Evolutionary conservation across 2,329 filamentous ascomycete species (phyloP).

Genomic region (Mollisia scopiformis): DNA sequence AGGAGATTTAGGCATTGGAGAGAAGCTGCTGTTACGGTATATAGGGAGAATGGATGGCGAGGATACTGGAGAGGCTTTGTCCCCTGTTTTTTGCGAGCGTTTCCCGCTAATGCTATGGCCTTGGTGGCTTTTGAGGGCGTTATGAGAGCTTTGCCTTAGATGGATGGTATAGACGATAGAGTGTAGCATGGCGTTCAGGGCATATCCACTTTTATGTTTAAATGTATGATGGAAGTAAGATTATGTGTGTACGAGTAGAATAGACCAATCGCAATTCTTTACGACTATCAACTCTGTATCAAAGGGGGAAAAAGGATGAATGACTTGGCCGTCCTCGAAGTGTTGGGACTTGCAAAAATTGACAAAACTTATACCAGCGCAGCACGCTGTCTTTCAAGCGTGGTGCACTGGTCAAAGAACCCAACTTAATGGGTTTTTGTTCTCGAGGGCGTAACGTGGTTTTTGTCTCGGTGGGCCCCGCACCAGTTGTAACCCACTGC

Average conservation of each 20-base stretch:
- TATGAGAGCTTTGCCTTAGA: conserved; percentile 63
- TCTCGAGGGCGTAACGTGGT: too few species aligned
- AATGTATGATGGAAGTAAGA: conserved; percentile 9
- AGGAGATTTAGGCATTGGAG: conserved; percentile 76
- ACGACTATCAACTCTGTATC: too few species aligned
- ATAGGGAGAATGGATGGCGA: conserved; percentile 71
- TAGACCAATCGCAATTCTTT: conserved; percentile 20
- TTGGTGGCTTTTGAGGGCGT: conserved; percentile 91
- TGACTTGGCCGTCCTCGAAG: too few species aligned
- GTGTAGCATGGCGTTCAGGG: not conserved
- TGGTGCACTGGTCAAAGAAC: too few species aligned
- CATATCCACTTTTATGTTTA: conserved; percentile 10
- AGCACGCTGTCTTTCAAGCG: too few species aligned
- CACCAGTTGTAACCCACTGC: too few species aligned
- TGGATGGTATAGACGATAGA: not conserved
- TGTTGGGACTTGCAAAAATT: too few species aligned
- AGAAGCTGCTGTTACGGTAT: conserved; percentile 78
- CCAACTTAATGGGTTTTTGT: too few species aligned
- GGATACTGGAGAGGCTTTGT: conserved; percentile 94
- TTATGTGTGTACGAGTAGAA: conserved; percentile 2
- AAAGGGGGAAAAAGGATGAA: too few species aligned
- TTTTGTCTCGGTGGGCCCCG: too few species aligned
- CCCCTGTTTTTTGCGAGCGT: conserved; percentile 90
- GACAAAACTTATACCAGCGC: too few species aligned
- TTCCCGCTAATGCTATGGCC: conserved; percentile 94